A percentile compares a stretch with the other conserved stretches of the same genome.
phyloP scores from a whole-genome alignment of 2,329 filamentous ascomycete genomes.

The Exophiala oligosperma region DNA sequence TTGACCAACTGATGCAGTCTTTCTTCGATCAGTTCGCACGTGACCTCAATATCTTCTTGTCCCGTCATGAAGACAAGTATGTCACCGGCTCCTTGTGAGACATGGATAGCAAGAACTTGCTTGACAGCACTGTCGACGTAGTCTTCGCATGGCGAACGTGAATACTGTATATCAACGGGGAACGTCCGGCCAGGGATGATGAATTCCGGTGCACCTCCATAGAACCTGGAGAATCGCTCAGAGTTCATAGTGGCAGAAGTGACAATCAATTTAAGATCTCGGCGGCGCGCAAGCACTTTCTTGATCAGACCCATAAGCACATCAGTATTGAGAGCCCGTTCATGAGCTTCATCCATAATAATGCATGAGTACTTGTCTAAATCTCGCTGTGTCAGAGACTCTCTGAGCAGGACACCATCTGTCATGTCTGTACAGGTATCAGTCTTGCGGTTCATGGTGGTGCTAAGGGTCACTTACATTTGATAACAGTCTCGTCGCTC shows the following conservation, averaged over 20 bases:
- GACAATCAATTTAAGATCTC: slow-evolving; percentile 93
- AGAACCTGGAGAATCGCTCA: slow-evolving; percentile 93
- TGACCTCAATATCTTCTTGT: slow-evolving; percentile 96
- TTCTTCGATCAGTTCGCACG: slow-evolving; percentile 89
- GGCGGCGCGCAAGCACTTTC: slow-evolving; percentile 84
- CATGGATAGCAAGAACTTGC: slow-evolving; percentile 91
- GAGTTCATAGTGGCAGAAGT: slow-evolving; percentile 99
- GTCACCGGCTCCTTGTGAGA: slow-evolving; percentile 88
- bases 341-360: slow-evolving; percentile 99
- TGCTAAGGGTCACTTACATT: slow-evolving; percentile 56
- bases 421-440: slow-evolving; percentile 71
- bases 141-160: slow-evolving; percentile 91
- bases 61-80: slow-evolving; percentile 99
- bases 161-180: slow-evolving; percentile 94
- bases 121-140: slow-evolving; percentile 97
- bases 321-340: slow-evolving; percentile 93
- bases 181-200: slow-evolving; percentile 95
- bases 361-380: slow-evolving; percentile 96
- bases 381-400: slow-evolving; percentile 89
- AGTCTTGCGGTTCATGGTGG: slow-evolving; percentile 1
- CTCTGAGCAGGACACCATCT: slow-evolving; percentile 88
- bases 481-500: slow-evolving; percentile 91
- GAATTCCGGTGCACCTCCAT: slow-evolving; percentile 93
- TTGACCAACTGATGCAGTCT: slow-evolving; percentile 86
- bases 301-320: slow-evolving; percentile 97